Base-by-base conservation (phyloP, 2,329 filamentous ascomycete species). In the Pseudogymnoascus sp. region DNA sequence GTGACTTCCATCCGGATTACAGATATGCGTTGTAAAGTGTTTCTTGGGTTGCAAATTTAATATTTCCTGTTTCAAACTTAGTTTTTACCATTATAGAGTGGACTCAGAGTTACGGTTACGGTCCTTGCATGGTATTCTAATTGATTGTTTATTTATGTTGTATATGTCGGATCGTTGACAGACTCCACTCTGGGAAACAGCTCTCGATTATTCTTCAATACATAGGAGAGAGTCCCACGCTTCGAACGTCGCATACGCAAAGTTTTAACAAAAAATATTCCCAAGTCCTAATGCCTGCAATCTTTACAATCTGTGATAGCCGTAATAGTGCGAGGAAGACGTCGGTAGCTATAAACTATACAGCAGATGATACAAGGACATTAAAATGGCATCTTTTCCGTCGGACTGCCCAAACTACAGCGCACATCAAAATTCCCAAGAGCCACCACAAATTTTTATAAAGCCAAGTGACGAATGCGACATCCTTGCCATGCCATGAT, bases 91-190 rank as follows among this genome's bases (percentile, higher is more conserved):
- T 44, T 42, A 28, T 28, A 7, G 26, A 28, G 8, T 7, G 26
- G 26, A 28, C 8, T 28, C 26, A 28, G 26, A 7, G 26, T 28
- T 28, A 3, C 6, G 26, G 26, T 28, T 7, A 7, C 26, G 6
- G 26, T 28, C 26, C 67, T 76, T 2, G 67, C 70, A 1, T 8
- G 67, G 19, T 74, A 72, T 66, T 70, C 75, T 9, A 63, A 68
- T 4, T 73, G 74, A 0, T 65, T 78, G 1, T 76, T 76, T 63
- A 75, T 76, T 60, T 74, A 71, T 59, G 75, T 73, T 1, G 67
- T 72, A 64, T 71, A 3, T 73, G 69, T 38, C 70, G 68, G 0
- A 72, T 74, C 23, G 64, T 76, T 17, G 60, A 23, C 1, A 5
- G 42, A 47, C 67, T 68, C 1, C 44, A 69, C 4, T 71, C 70